Evolutionary conservation across 495 filamentous ascomycete genomes (phyloP).

Genomic region (Acidomyces sp.): DNA sequence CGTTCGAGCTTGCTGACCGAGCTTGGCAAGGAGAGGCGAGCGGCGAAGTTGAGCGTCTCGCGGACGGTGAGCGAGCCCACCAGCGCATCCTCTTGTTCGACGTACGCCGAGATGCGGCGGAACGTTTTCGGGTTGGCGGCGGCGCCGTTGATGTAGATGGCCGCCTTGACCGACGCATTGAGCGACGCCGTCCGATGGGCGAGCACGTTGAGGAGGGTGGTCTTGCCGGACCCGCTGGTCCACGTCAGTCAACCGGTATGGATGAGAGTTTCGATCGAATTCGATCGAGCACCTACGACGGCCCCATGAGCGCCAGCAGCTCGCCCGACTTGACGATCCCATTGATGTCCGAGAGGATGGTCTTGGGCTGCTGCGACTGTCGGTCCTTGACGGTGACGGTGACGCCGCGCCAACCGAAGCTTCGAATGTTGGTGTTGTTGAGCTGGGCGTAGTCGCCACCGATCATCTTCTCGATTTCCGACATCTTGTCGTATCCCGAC

Average conservation of each 20-base stretch:
- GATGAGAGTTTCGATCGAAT: too few relatives aligned
- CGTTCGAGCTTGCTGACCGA: conserved; percentile 37
- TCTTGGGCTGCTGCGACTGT: conserved; percentile 44
- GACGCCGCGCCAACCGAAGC: conserved; percentile 48
- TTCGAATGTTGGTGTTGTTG: conserved; percentile 29
- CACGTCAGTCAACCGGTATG: too few relatives aligned
- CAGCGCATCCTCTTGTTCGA: conserved; percentile 76
- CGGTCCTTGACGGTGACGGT: conserved; percentile 58
- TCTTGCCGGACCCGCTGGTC: conserved; percentile 54
- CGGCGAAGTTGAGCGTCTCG: conserved; percentile 64
- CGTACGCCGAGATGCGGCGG: conserved; percentile 49
- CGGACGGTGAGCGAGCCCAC: conserved; percentile 64
- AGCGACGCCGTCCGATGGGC: conserved; percentile 43
- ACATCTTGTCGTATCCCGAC: conserved; percentile 19
- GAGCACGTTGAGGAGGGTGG: conserved; percentile 61
- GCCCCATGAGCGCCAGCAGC: conserved; percentile 63
- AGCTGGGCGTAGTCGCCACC: conserved; percentile 28
- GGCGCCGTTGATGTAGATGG: conserved; percentile 46
- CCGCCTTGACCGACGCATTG: conserved; percentile 35
- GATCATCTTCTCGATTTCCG: conserved; percentile 28
- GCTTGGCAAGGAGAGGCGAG: conserved; percentile 39
- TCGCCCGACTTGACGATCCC: conserved; percentile 50
- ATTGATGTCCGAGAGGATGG: conserved; percentile 39
- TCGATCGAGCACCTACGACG: conserved; percentile 31
- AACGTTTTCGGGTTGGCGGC: conserved; percentile 31